Evolutionary conservation across 768 basidiomycete genomes (phyloP).

Genomic region (Amanita exitialis): DNA sequence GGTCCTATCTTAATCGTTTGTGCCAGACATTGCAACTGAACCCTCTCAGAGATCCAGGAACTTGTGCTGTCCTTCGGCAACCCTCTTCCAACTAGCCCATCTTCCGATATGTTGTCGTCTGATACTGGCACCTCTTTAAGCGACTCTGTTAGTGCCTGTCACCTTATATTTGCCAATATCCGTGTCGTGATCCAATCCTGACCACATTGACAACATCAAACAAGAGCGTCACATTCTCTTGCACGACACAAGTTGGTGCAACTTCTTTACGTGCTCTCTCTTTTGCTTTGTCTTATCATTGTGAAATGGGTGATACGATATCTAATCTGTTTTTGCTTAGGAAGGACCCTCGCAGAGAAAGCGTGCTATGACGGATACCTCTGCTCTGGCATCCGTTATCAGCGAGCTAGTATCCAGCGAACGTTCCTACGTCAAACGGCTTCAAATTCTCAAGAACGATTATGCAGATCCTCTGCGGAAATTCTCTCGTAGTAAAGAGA

Average conservation of each 20-base stretch:
- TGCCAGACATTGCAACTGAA: constrained; percentile 8
- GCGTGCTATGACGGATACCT: constrained; percentile 53
- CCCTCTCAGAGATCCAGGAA: constrained; percentile 58
- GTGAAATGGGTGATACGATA: neutral
- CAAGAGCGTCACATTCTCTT: neutral
- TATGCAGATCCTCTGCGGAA: constrained; percentile 88
- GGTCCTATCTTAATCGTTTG: constrained; percentile 27
- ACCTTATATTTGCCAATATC: neutral
- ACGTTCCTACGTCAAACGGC: constrained; percentile 75
- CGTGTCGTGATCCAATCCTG: neutral
- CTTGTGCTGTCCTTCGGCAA: constrained; percentile 71
- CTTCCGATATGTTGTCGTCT: constrained; percentile 36
- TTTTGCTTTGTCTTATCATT: neutral
- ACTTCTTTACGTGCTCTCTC: neutral
- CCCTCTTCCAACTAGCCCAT: constrained; percentile 42
- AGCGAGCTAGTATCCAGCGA: constrained; percentile 88
- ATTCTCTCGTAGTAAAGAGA: constrained; percentile 78
- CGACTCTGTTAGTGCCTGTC: constrained; percentile 31
- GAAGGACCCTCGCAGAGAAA: constrained; percentile 35
- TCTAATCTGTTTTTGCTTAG: constrained; percentile 14
- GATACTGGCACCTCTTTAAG: constrained; percentile 25
- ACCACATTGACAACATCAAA: neutral
- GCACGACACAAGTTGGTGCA: constrained; percentile 6
- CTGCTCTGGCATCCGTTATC: constrained; percentile 63
- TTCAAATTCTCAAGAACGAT: constrained; percentile 73